Evolutionary conservation across 768 basidiomycete species (phyloP).

Genomic region (Kondoa malvinella): DNA sequence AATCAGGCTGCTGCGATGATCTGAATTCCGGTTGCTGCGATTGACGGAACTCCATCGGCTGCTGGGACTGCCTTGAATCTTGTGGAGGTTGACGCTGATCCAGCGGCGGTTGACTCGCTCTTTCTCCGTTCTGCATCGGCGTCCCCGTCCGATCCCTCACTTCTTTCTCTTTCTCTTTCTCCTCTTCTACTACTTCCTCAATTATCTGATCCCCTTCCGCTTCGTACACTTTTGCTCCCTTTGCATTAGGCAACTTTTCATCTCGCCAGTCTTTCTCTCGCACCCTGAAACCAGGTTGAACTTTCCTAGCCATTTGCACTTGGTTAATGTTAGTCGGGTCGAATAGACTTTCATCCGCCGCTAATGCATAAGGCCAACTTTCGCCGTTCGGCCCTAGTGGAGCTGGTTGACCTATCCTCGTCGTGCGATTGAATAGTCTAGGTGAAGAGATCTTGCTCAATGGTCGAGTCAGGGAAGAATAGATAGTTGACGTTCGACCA

Average conservation of each 20-base stretch:
- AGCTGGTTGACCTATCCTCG: conserved; percentile 25
- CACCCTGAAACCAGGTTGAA: background rate
- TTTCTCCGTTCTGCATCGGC: too few species aligned
- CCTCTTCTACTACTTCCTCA: background rate
- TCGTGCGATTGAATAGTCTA: conserved; percentile 21
- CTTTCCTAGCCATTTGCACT: conserved; percentile 1
- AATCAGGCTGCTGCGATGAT: too few species aligned
- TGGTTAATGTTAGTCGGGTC: conserved; percentile 9
- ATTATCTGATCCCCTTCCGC: background rate
- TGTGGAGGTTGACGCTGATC: too few species aligned
- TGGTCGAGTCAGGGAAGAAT: background rate
- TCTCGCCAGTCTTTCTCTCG: background rate
- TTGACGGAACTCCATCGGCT: too few species aligned
- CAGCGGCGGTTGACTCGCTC: too few species aligned
- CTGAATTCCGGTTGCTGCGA: too few species aligned
- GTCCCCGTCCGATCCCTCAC: background rate
- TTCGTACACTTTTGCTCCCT: background rate
- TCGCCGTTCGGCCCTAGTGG: conserved; percentile 25
- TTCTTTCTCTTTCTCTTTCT: background rate
- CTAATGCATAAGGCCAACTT: conserved; percentile 18
- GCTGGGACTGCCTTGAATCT: too few species aligned
- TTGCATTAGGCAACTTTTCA: background rate
- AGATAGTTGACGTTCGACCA: background rate
- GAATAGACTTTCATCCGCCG: conserved; percentile 1
- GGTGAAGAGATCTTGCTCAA: background rate